These are phyloP conservation scores for Phialophora expanda DNA, from an alignment of 2,329 filamentous ascomycete genomes.

Conservation along the genomic window DNA sequence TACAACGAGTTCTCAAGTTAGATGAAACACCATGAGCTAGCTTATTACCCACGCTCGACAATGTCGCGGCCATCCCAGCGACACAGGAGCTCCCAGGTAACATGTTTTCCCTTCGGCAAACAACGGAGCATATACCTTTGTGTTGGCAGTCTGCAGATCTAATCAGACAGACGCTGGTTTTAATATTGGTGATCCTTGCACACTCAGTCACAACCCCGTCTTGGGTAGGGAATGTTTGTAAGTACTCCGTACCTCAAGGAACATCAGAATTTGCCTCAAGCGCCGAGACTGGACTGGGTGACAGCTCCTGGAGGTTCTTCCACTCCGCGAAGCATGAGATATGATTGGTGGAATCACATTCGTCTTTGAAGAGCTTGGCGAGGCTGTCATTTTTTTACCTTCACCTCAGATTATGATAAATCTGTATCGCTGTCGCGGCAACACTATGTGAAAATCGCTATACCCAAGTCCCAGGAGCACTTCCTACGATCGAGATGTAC, in stretches of 20 bases:
- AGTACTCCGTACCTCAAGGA: no score
- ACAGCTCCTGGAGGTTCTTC: not conserved
- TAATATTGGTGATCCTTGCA: not conserved
- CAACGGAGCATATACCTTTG: not conserved
- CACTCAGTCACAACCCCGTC: not conserved
- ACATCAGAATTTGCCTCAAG: no score
- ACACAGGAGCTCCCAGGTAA: not conserved
- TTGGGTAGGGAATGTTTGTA: not conserved
- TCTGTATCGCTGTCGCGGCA: not conserved
- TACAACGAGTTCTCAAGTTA: not conserved
- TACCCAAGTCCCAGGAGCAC: not conserved
- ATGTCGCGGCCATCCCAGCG: not conserved
- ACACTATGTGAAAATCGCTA: not conserved
- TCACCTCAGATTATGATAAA: not conserved
- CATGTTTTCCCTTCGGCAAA: not conserved
- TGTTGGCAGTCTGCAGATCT: not conserved
- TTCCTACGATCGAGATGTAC: not conserved
- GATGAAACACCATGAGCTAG: not conserved
- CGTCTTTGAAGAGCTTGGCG: not conserved
- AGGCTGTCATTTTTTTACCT: not conserved
- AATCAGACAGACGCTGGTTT: not conserved
- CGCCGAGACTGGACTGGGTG: no score
- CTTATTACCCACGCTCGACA: not conserved
- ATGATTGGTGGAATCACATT: constrained; percentile 19
- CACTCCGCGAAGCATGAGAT: constrained; percentile 6